Evolutionary conservation across 805 yeast genomes (phyloP).

Genomic region (Millerozyma acaciae): DNA sequence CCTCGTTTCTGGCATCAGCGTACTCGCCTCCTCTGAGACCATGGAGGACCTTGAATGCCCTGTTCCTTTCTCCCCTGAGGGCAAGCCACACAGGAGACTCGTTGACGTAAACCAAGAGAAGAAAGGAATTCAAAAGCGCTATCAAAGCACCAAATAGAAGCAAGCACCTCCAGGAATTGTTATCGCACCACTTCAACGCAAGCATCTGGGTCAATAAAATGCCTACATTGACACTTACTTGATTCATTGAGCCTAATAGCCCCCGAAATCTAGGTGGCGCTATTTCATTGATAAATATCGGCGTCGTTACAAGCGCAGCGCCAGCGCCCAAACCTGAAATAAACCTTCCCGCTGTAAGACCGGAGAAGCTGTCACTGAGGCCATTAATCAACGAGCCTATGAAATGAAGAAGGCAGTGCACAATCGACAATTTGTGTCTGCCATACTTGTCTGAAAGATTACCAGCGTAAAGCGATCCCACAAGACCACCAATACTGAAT

Average conservation of each 20-base stretch:
- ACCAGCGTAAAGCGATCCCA: slow-evolving; percentile 72
- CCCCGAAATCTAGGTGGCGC: slow-evolving; percentile 71
- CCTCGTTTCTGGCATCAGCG: slow-evolving; percentile 31
- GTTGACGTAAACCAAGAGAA: slow-evolving; percentile 39
- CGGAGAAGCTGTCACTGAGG: slow-evolving; percentile 36
- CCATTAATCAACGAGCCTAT: slow-evolving; percentile 65
- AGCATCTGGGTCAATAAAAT: slow-evolving; percentile 74
- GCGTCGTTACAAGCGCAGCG: slow-evolving; percentile 76
- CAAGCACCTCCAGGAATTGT: slow-evolving; percentile 68
- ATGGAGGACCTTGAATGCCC: slow-evolving; percentile 38
- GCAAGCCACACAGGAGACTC: slow-evolving; percentile 88
- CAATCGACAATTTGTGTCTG: slow-evolving; percentile 48
- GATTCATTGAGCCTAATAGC: slow-evolving; percentile 83
- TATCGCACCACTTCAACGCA: slow-evolving; percentile 66
- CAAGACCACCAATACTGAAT: slow-evolving; percentile 79
- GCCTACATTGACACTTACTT: slow-evolving; percentile 81
- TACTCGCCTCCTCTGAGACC: slow-evolving; percentile 39
- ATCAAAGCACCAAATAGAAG: slow-evolving; percentile 58
- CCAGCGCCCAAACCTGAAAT: slow-evolving; percentile 88
- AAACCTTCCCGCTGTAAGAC: slow-evolving; percentile 64
- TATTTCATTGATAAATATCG: slow-evolving; percentile 76
- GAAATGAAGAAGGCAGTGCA: slow-evolving; percentile 49
- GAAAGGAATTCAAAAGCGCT: slow-evolving; percentile 46
- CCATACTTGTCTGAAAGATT: slow-evolving; percentile 63
- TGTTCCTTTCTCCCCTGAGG: slow-evolving; percentile 39